Percentiles rank a stretch among this genome's conserved stretches.
phyloP scores from a whole-genome alignment of 202 grass and related monocot species.

The Schoenoplectus tabernaemontani region DNA sequence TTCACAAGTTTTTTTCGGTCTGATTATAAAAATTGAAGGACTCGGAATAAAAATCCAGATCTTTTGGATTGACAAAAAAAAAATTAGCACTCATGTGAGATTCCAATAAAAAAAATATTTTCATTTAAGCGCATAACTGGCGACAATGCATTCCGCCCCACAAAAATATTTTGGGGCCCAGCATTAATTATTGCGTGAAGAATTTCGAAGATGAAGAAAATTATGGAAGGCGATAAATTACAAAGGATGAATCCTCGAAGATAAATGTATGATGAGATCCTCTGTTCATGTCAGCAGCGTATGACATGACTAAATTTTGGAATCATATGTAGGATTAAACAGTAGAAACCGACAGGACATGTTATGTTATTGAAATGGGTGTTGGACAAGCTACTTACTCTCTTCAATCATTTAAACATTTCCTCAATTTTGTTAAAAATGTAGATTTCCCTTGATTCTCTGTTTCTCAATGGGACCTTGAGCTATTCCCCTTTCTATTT shows the following conservation, averaged over 20 bases:
- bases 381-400: conserved; percentile 22
- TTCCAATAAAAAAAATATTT: too few species aligned
- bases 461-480: not conserved
- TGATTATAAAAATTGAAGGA: too few species aligned
- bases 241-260: not conserved
- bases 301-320: conserved; percentile 22
- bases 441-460: conserved; percentile 16
- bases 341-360: conserved; percentile 25
- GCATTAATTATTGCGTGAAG: not conserved
- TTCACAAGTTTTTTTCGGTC: too few species aligned
- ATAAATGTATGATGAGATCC: conserved; percentile 11
- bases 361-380: conserved; percentile 12
- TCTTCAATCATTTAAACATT: conserved; percentile 21
- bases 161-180: not conserved
- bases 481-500: not conserved
- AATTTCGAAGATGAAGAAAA: not conserved
- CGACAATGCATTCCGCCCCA: not conserved
- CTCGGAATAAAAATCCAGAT: too few species aligned
- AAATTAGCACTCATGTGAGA: too few species aligned
- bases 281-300: conserved; percentile 7
- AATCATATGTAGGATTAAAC: not conserved
- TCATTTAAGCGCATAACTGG: too few species aligned
- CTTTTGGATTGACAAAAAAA: too few species aligned
- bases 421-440: conserved; percentile 26
- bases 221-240: not conserved